phyloP scores from a whole-genome alignment of 2,329 filamentous ascomycete genomes.

The Aspergillus brunneoviolaceus region DNA sequence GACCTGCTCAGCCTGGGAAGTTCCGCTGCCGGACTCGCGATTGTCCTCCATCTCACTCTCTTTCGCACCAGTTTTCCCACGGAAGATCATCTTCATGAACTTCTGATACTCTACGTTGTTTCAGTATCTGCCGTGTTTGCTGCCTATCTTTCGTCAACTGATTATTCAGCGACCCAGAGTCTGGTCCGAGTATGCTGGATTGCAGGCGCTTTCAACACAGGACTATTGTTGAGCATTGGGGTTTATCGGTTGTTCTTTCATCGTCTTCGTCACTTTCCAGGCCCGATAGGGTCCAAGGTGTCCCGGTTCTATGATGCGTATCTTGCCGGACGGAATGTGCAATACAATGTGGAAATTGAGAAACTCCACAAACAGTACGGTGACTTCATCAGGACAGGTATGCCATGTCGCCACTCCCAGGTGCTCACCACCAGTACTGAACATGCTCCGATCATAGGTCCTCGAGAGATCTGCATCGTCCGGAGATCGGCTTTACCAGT shows the following conservation, averaged over 20 bases:
- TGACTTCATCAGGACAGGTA: conserved; percentile 30
- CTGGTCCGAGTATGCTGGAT: background rate
- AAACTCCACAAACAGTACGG: conserved; percentile 27
- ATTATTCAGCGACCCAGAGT: background rate
- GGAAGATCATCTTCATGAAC: conserved; percentile 9
- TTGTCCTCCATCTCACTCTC: conserved; percentile 4
- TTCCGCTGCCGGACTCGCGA: background rate
- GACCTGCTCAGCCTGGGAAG: background rate
- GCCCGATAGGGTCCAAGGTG: conserved; percentile 23
- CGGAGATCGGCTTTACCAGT: background rate
- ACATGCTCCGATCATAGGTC: background rate
- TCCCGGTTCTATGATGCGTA: conserved; percentile 22
- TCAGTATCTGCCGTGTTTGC: background rate
- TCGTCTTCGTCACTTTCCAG: conserved; percentile 26
- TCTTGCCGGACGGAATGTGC: conserved; percentile 17
- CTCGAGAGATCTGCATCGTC: conserved; percentile 9
- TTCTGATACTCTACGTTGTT: background rate
- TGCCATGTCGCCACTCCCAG: background rate
- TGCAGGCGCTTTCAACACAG: background rate
- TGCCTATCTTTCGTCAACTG: background rate
- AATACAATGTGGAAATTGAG: conserved; percentile 15
- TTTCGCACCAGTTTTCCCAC: conserved; percentile 11
- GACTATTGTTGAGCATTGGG: conserved; percentile 20
- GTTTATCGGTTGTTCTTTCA: conserved; percentile 29
- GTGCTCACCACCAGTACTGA: background rate